A percentile compares a stretch with the other conserved stretches of the same genome.
These are phyloP conservation scores for Talinum fruticosum DNA, from an alignment of 148 eudicot species.

Conservation along the genomic window DNA sequence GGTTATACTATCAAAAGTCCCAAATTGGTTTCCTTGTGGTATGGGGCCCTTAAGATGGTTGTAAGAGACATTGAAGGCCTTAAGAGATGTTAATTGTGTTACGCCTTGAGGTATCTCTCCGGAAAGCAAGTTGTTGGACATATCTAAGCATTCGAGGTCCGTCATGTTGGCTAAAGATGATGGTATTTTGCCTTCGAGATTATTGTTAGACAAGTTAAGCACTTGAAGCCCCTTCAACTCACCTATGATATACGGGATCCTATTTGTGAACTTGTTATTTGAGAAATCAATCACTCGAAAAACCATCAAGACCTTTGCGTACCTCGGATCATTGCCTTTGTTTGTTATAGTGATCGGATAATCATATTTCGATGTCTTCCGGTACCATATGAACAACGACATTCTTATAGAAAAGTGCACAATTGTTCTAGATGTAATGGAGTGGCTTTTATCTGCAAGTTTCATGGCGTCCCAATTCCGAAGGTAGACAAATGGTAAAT, in stretches of 20 bases:
- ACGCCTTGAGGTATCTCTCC: constrained; percentile 38
- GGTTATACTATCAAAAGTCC: constrained; percentile 27
- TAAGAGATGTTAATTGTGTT: constrained; percentile 22
- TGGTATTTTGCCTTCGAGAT: constrained; percentile 26
- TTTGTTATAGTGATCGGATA: constrained; percentile 21
- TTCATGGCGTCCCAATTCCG: constrained; percentile 32
- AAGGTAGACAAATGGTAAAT: constrained; percentile 26
- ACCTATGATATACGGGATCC: constrained; percentile 30
- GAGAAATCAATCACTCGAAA: constrained; percentile 34
- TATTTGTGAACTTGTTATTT: constrained; percentile 33
- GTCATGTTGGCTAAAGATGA: constrained; percentile 15
- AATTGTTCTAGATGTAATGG: not conserved
- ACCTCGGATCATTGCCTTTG: constrained; percentile 21
- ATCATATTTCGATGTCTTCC: too few relatives aligned
- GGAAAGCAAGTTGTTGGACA: constrained; percentile 35
- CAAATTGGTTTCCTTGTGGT: too few relatives aligned
- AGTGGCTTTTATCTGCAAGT: not conserved
- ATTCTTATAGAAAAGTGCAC: not conserved
- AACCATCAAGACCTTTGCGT: not conserved
- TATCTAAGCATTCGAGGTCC: constrained; percentile 33
- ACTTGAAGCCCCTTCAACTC: constrained; percentile 26
- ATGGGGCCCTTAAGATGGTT: constrained; percentile 29
- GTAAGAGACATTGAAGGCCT: constrained; percentile 29
- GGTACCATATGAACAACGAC: too few relatives aligned
- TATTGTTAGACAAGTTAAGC: too few relatives aligned